A percentile compares a stretch with the other conserved stretches of the same genome.
phyloP scores from a whole-genome alignment of 1,284 basidiomycete species.

The Ceratobasidium sp. region DNA sequence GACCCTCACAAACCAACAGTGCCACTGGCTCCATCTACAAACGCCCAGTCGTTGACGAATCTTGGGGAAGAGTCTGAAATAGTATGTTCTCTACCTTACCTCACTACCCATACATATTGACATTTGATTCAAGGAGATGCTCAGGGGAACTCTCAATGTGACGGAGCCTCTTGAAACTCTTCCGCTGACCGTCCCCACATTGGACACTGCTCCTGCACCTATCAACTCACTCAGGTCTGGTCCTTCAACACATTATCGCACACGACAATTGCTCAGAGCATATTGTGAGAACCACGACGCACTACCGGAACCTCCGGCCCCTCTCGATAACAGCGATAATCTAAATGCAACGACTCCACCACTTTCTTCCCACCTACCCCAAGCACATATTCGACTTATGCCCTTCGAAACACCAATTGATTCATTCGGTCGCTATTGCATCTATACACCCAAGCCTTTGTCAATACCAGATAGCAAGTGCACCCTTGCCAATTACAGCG shows the following conservation, averaged over 20 bases:
- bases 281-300: background rate
- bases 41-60: too few species aligned
- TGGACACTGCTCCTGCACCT: background rate
- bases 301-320: slow-evolving; percentile 5
- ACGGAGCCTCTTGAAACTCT: too few species aligned
- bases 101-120: too few species aligned
- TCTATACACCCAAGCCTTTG: background rate
- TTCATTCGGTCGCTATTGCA: slow-evolving; percentile 26
- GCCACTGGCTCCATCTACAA: too few species aligned
- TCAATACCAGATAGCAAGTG: slow-evolving; percentile 7
- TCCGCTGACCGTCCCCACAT: background rate
- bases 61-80: background rate
- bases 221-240: too few species aligned
- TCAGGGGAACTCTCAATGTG: too few species aligned
- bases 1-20: too few species aligned
- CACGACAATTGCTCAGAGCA: background rate
- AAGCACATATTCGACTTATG: background rate
- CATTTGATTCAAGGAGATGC: too few species aligned
- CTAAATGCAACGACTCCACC: too few species aligned
- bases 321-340: too few species aligned
- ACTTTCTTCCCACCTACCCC: background rate
- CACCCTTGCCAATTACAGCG: background rate
- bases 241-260: slow-evolving; percentile 12
- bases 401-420: slow-evolving; percentile 28
- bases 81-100: background rate